Evolutionary conservation across 768 basidiomycete species (phyloP).

Genomic region (Multifurca ochricompacta): DNA sequence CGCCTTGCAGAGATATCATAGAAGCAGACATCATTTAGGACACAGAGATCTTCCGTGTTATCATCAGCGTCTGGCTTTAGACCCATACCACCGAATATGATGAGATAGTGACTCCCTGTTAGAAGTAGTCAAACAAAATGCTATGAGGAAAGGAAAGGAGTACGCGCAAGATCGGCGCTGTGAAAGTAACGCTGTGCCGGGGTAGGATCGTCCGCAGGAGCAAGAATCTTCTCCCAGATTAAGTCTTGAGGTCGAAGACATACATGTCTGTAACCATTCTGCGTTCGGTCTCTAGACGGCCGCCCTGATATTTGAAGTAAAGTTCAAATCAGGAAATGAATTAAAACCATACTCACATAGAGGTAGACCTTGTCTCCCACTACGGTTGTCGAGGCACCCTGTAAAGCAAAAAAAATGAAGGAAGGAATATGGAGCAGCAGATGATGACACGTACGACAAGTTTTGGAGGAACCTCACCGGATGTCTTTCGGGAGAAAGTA

Average conservation of each 20-base stretch:
- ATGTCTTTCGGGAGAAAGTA: slow-evolving; percentile 74
- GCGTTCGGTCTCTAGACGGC: slow-evolving; percentile 77
- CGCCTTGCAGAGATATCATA: slow-evolving; percentile 64
- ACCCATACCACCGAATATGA: slow-evolving; percentile 95
- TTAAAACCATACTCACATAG: slow-evolving; percentile 49
- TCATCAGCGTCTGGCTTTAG: slow-evolving; percentile 56
- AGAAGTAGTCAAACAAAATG: slow-evolving; percentile 10
- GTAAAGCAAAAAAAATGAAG: slow-evolving; percentile 6
- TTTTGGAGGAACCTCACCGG: slow-evolving; percentile 81
- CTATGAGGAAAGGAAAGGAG: not conserved
- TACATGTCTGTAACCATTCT: slow-evolving; percentile 90
- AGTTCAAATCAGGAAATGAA: not conserved
- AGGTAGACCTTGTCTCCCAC: slow-evolving; percentile 84
- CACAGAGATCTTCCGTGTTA: slow-evolving; percentile 75
- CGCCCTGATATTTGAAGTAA: slow-evolving; percentile 48
- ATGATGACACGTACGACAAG: slow-evolving; percentile 59
- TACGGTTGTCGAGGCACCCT: slow-evolving; percentile 91
- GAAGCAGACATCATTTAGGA: slow-evolving; percentile 88
- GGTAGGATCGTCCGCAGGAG: slow-evolving; percentile 55
- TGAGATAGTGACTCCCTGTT: slow-evolving; percentile 79
- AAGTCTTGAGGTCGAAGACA: slow-evolving; percentile 79
- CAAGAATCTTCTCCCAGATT: slow-evolving; percentile 64
- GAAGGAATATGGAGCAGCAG: not conserved
- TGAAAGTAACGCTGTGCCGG: slow-evolving; percentile 93
- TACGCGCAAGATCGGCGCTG: slow-evolving; percentile 74